Base-by-base conservation (phyloP, 495 filamentous ascomycete genomes). In the Lophium mytilinum region DNA sequence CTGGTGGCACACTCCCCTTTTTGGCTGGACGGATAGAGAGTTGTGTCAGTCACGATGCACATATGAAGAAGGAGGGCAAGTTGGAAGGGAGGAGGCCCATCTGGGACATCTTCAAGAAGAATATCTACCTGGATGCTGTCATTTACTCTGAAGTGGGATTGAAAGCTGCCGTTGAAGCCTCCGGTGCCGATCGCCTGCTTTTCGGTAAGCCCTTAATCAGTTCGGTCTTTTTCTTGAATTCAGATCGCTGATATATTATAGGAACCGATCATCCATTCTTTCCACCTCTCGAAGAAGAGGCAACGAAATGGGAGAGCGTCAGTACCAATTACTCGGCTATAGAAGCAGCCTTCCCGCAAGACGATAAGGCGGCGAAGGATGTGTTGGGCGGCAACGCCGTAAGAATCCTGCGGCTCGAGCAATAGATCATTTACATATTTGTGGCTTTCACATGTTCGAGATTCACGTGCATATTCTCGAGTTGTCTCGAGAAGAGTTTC, bases 221-320 rank as follows among this genome's bases (percentile, higher is more conserved):
- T 14, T 3, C 14, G 12, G 1, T 14, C 33, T 50, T 56, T 34
- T 56, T 39, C 34, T 11, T 9, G 9, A 11, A 3, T 15, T 30
- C 47, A 50, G 2, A 50, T 6, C 15, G 9, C 8, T 33, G 17
- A 10, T 24, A 18, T 30, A 30, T 34, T n/a, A 21, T 51, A 82
- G 80, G 88, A 17, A 95, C 89, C 2, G 92, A 96, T 69, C 89
- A 96, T 72, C 92, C 92, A 0, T 97, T 97, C 73, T 97, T 96
- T 71, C 92, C 92, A 35, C 90, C 90, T 1, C 62, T 95, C 12
- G 75, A 75, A 24, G 76, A 76, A 66, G 68, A 75, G 19, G 79
- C 80, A 52, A 76, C 76, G 41, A 76, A 85, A 61, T 97, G 92
- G 92, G 75, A 80, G 57, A 97, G 92, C 71, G 90, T 95, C 14